These are phyloP conservation scores for Fusarium sulawesiense DNA, from an alignment of 2,329 filamentous ascomycete species.

Conservation along the genomic window DNA sequence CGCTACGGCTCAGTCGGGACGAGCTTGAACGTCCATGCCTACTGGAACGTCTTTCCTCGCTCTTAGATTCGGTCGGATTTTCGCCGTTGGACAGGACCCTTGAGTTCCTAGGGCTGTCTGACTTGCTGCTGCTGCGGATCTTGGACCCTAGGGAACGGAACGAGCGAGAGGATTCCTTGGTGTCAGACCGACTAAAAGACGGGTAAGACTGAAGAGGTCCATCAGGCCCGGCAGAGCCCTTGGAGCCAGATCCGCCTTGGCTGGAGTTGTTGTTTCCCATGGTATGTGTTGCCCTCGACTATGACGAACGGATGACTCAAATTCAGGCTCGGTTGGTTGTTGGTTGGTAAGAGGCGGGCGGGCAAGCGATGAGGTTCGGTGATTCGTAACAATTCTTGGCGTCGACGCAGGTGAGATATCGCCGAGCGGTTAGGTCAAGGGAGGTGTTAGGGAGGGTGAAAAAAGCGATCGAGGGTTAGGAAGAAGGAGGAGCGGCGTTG, in stretches of 20 bases:
- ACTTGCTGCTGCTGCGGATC: conserved; percentile 78
- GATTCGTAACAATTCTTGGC: conserved; percentile 38
- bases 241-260: conserved; percentile 62
- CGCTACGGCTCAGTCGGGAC: conserved; percentile 60
- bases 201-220: conserved; percentile 80
- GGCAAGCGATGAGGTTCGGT: conserved; percentile 32
- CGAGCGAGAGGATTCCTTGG: conserved; percentile 89
- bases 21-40: conserved; percentile 67
- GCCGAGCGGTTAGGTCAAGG: conserved; percentile 7
- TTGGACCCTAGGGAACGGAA: conserved; percentile 88
- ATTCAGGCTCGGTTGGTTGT: conserved; percentile 46
- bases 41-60: conserved; percentile 79
- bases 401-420: conserved; percentile 18
- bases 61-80: conserved; percentile 61
- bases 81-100: conserved; percentile 73
- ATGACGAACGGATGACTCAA: conserved; percentile 46
- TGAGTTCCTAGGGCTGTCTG: conserved; percentile 85
- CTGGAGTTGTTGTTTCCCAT: conserved; percentile 85
- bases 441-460: conserved; percentile 64
- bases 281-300: conserved; percentile 34
- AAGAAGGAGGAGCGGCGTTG: conserved; percentile 59
- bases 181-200: conserved; percentile 92
- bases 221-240: conserved; percentile 61
- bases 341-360: background rate
- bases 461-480: conserved; percentile 62